Evolutionary conservation across 176 grass and related monocot genomes (phyloP).

Genomic region (Elymus sibiricus): DNA sequence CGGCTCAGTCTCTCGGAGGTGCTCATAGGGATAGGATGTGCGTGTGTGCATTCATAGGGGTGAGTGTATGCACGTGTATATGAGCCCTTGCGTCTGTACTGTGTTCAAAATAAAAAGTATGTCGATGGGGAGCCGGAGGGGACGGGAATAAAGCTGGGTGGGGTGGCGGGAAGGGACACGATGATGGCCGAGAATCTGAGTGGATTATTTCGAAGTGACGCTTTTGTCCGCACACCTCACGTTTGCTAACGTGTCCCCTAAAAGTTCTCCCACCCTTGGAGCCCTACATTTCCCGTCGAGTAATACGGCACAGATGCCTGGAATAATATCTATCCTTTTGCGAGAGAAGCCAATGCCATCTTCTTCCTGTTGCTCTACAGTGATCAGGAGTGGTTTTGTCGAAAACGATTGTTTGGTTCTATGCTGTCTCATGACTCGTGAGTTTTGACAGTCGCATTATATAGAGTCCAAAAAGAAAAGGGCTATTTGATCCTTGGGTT

Average conservation of each 20-base stretch:
- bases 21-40: no score
- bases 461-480: no score
- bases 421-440: not conserved
- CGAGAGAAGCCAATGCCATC: not conserved
- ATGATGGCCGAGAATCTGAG: slow-evolving; percentile 52
- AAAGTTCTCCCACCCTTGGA: slow-evolving; percentile 29
- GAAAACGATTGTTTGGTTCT: not conserved
- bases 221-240: slow-evolving; percentile 52
- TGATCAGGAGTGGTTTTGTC: not conserved
- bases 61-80: no score
- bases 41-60: no score
- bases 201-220: slow-evolving; percentile 57
- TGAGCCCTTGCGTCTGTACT: no score
- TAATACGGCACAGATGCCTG: not conserved
- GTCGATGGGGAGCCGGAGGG: slow-evolving; percentile 14
- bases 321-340: not conserved
- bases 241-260: slow-evolving; percentile 46
- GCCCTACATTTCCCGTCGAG: not conserved
- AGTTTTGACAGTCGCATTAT: not conserved
- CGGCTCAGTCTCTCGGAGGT: no score
- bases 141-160: slow-evolving; percentile 27
- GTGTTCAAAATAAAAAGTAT: no score
- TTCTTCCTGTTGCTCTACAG: not conserved
- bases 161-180: slow-evolving; percentile 22
- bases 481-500: no score